These are phyloP conservation scores for Fusarium metavorans DNA, from an alignment of 2,329 filamentous ascomycete species.

Conservation along the genomic window DNA sequence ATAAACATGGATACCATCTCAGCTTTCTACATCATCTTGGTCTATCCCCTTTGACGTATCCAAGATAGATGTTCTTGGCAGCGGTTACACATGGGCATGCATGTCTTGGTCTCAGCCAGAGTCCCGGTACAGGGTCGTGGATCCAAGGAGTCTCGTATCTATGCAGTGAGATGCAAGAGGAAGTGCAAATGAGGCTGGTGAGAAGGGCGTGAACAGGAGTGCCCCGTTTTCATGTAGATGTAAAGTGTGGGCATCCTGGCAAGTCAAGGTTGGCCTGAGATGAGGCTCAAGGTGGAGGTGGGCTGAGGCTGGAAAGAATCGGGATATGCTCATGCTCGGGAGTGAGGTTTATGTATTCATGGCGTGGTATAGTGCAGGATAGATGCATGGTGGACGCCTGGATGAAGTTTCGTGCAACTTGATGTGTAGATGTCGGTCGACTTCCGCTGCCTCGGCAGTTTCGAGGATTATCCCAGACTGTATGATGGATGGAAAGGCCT, in stretches of 20 bases:
- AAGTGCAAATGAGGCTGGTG: background rate
- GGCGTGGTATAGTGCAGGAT: background rate
- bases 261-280: background rate
- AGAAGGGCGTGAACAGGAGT: background rate
- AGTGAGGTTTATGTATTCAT: background rate
- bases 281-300: background rate
- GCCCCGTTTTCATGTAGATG: background rate
- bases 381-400: background rate
- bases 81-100: background rate
- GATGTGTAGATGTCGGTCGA: background rate
- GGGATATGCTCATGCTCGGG: background rate
- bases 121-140: background rate
- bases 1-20: slow-evolving; percentile 15
- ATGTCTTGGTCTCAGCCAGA: slow-evolving; percentile 7
- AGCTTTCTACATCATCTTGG: background rate
- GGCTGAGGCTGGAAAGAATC: background rate
- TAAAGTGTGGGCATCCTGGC: background rate
- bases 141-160: background rate
- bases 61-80: background rate
- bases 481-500: background rate
- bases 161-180: background rate
- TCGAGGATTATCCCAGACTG: background rate
- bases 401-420: background rate
- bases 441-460: background rate
- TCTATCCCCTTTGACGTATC: background rate